Conservation (phyloP, 345 rosid species). For the Laguncularia racemosa region DNA sequence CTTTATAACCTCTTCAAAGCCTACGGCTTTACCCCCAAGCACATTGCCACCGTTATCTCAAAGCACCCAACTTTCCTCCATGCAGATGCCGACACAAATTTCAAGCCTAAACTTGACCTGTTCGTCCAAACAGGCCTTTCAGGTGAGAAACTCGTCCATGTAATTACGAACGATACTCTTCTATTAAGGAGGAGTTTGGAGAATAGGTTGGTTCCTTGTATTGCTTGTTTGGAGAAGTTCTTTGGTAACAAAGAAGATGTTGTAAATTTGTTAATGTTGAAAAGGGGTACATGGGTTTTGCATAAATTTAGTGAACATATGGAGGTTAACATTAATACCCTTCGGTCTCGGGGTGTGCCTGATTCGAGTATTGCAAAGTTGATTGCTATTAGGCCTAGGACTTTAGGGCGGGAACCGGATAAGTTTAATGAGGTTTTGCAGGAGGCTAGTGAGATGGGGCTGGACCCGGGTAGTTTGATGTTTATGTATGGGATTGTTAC, state of each 20-base stretch:
- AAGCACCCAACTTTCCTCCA: slow-evolving; percentile 6
- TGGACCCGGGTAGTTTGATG: neutral
- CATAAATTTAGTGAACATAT: slow-evolving; percentile 3
- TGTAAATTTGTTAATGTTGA: slow-evolving; percentile 3
- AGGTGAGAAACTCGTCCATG: slow-evolving; percentile 5
- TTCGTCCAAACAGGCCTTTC: slow-evolving; percentile 4
- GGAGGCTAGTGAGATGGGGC: slow-evolving; percentile 6
- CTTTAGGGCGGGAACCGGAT: slow-evolving; percentile 1
- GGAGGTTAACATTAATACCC: slow-evolving; percentile 6
- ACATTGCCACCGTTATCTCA: slow-evolving; percentile 7
- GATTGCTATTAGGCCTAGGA: slow-evolving; percentile 5
- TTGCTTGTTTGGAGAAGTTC: slow-evolving; percentile 9
- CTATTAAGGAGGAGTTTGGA: slow-evolving; percentile 4
- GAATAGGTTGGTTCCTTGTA: slow-evolving; percentile 3
- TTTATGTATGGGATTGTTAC: slow-evolving; percentile 4
- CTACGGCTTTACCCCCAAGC: slow-evolving; percentile 5
- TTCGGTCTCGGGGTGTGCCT: slow-evolving; percentile 5
- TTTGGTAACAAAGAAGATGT: slow-evolving; percentile 3
- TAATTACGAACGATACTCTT: slow-evolving; percentile 8
- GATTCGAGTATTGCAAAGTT: slow-evolving; percentile 5
- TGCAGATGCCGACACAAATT: slow-evolving; percentile 1
- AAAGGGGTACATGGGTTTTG: slow-evolving; percentile 12
- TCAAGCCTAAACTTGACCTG: slow-evolving; percentile 14
- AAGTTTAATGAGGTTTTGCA: slow-evolving; percentile 5
- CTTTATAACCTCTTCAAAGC: slow-evolving; percentile 3